Evolutionary conservation across 495 filamentous ascomycete genomes (phyloP), one percentile per base, ranked within the genome.

Genomic region (Pseudevernia furfuracea): DNA sequence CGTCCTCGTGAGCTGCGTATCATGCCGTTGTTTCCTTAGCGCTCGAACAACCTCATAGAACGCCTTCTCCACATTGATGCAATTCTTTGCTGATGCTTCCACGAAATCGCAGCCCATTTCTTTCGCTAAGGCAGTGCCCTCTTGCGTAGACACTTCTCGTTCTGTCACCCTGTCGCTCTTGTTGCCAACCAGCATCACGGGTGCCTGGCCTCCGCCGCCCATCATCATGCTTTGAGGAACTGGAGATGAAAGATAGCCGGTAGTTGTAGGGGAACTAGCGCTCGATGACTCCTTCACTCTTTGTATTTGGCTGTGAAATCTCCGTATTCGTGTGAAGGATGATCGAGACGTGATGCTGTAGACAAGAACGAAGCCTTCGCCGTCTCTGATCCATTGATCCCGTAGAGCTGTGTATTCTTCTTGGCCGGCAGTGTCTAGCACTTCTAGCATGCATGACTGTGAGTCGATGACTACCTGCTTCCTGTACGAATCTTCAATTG

Each of bases 381-480:
- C 94, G 72, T 97, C 93, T 46, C 95, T 84, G 71, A 97, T 97
- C 94, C 94, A 97, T 78, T 97, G 94, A 74, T 98, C 94, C 69
- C 94, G 83, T 71, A 97, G 80, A 44, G 95, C 94, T 61, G 92
- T 97, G 75, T 98, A 98, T 77, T 98, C 94, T 78, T 98, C 94
- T 76, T 98, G 95, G n/a, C 94, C 94, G 39, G 94, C 94, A 38
- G 95, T 98, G 79, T 98, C 94, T 65, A 98, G 83, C 44, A 97
- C 93, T 78, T 98, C 94, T 70, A 97, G 84, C 94, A 98, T 97
- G 80, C 94, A 97, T 28, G 94, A 89, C 72, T 95, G 91, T 64
- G 87, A 85, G 75, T 98, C 94, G 74, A 97, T 97, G 66, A 97
- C 93, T 62, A 96, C 92, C 78, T 97, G 95, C 79, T 97, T 97